Conservation (phyloP, 306 rosid genomes). For the Quillaja saponaria region DNA sequence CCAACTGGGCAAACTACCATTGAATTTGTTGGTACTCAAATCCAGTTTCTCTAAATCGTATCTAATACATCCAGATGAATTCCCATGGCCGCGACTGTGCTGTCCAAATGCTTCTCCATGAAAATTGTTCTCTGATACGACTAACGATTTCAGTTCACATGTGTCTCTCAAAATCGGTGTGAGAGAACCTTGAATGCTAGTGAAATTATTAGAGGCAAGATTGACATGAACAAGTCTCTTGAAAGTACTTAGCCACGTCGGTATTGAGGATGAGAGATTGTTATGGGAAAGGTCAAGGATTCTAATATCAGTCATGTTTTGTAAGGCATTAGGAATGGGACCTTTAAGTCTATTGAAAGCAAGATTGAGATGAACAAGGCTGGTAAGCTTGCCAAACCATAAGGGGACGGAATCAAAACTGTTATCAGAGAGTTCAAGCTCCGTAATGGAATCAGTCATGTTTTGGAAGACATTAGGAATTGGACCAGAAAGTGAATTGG, state of each 20-base stretch:
- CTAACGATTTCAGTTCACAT: conserved; percentile 14
- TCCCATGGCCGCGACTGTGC: neutral
- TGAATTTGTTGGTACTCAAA: conserved; percentile 6
- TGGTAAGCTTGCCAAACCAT: neutral
- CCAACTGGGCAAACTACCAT: conserved; percentile 24
- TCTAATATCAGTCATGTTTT: conserved; percentile 12
- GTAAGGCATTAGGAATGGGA: conserved; percentile 16
- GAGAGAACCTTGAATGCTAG: conserved; percentile 6
- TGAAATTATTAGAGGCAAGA: conserved; percentile 15
- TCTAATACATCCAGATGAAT: neutral
- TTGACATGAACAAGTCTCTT: conserved; percentile 10
- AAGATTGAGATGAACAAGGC: conserved; percentile 18
- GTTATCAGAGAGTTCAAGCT: neutral
- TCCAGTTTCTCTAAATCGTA: conserved; percentile 21
- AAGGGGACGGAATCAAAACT: neutral
- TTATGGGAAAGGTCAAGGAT: conserved; percentile 18
- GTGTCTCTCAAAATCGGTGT: conserved; percentile 18
- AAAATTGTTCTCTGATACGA: conserved; percentile 15
- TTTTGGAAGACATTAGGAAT: neutral
- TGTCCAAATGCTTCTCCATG: too few species aligned
- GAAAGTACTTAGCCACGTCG: conserved; percentile 17
- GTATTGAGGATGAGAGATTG: conserved; percentile 9
- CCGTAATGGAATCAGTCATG: neutral
- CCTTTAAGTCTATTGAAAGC: conserved; percentile 9
- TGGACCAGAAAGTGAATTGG: neutral